Conservation (phyloP, 2,329 filamentous ascomycete species). For the Ophidiomyces ophidiicola region DNA sequence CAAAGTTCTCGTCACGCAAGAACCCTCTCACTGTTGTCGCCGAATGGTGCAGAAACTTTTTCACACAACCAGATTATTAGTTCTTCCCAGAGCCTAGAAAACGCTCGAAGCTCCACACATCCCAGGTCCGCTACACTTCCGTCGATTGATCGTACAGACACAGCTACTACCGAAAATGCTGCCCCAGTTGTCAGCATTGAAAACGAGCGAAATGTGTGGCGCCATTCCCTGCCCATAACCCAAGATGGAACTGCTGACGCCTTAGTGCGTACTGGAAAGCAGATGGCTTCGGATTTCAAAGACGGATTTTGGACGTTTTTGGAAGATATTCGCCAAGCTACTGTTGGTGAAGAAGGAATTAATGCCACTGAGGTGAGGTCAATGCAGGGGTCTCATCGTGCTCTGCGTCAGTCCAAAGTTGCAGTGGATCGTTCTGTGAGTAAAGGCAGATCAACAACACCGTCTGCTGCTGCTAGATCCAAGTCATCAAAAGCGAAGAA, state of each 20-base stretch:
- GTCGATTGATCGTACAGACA: conserved; percentile 26
- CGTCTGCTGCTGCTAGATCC: conserved; percentile 18
- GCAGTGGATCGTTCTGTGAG: conserved; percentile 25
- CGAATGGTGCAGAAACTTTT: conserved; percentile 20
- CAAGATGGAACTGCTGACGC: conserved; percentile 31
- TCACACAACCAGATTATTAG: conserved; percentile 14
- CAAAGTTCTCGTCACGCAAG: conserved; percentile 50
- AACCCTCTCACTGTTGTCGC: conserved; percentile 73
- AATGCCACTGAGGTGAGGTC: conserved; percentile 40
- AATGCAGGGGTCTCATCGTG: conserved; percentile 21
- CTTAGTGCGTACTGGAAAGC: conserved; percentile 51
- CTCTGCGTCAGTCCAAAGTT: conserved; percentile 21
- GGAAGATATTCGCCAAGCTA: conserved; percentile 88
- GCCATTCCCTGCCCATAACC: conserved; percentile 34
- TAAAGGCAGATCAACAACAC: conserved; percentile 23
- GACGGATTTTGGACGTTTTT: conserved; percentile 88
- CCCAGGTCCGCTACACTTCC: conserved; percentile 33
- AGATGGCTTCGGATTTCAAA: conserved; percentile 79
- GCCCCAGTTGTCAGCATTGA: conserved; percentile 24
- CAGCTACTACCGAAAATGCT: conserved; percentile 15
- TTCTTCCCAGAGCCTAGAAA: conserved; percentile 13
- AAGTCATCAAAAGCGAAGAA: conserved; percentile 20
- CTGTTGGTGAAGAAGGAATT: conserved; percentile 83
- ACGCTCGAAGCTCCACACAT: conserved; percentile 25
- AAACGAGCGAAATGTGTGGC: conserved; percentile 21